Evolutionary conservation across 2,329 filamentous ascomycete species (phyloP), one percentile per base, ranked within the genome.

Genomic region (Trichoderma cornu-damae): DNA sequence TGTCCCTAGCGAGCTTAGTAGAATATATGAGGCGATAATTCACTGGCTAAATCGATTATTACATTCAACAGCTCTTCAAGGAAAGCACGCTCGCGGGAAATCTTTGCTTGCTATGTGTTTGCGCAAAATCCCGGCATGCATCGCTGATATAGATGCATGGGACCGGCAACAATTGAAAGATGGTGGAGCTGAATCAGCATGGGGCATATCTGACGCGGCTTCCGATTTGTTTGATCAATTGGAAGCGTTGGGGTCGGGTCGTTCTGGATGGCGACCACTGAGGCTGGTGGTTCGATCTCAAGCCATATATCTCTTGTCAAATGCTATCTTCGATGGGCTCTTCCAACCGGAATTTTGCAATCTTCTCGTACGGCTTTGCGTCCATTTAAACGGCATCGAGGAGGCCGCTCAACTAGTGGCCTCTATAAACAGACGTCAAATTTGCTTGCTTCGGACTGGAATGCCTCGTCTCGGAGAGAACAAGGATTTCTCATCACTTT

Each of bases 61-160:
- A 35, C 64, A 60, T 20, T 63, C 65, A 6, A 73, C 70, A 6
- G 57, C 63, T 7, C 43, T 61, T 2, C 51, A 60, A 3, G 53
- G 44, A 2, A 52, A 64, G 20, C 61, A 66, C 18, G 38, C 63
- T 8, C 64, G 65, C 14, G 60, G 61, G 5, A 72, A 70, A 47
- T 72, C 72, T 8, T 62, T 74, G 3, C 58, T 74, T 7, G 67
- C 64, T n/a, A 69, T 74, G 65, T 74, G 72, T 37, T 60, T 74
- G 34, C 72, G 69, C 12, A 67, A 62, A 54, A 54, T 71, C 11
- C 68, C 69, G 3, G 62, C 61, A 7, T 68, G 66, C 20, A 44
- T 72, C 24, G 63, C 66, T 12, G 58, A 70, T 8, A 72, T 73
- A 43, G 68, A 71, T 43, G 65, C 63, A 28, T 73, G 68, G 64